Percentiles rank a stretch among this genome's conserved stretches.
phyloP scores from a whole-genome alignment of 768 basidiomycete species.

The Leccinum subgranulosum region DNA sequence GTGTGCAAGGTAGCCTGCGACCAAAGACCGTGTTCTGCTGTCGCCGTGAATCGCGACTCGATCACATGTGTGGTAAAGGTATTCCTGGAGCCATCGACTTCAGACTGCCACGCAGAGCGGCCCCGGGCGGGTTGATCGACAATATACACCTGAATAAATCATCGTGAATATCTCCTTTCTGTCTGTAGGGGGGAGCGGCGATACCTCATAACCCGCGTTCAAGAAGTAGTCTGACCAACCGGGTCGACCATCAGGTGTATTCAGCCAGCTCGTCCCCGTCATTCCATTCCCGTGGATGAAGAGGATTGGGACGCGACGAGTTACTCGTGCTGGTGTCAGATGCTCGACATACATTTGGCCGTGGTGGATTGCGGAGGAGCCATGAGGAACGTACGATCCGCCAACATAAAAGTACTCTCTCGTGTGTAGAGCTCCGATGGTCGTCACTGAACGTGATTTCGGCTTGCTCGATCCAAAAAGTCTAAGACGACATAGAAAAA shows the following conservation, averaged over 20 bases:
- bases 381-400: conserved; percentile 35
- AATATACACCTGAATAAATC: conserved; percentile 36
- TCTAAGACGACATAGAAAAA: conserved; percentile 9
- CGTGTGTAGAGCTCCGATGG: conserved; percentile 38
- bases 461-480: neutral
- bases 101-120: conserved; percentile 42
- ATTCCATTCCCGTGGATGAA: conserved; percentile 51
- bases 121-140: conserved; percentile 47
- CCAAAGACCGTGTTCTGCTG: conserved; percentile 40
- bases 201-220: conserved; percentile 48
- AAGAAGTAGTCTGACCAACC: conserved; percentile 61
- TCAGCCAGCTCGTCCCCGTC: conserved; percentile 52
- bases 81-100: conserved; percentile 36
- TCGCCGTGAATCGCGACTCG: conserved; percentile 44
- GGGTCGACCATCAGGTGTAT: conserved; percentile 50
- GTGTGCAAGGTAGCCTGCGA: conserved; percentile 45
- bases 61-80: conserved; percentile 30
- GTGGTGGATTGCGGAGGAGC: conserved; percentile 36
- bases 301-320: conserved; percentile 40
- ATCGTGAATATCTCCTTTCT: neutral
- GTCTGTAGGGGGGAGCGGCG: neutral
- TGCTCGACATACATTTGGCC: conserved; percentile 55
- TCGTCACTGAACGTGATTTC: neutral
- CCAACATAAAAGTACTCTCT: conserved; percentile 50
- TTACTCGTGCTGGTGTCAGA: conserved; percentile 38